A percentile compares a stretch with the other conserved stretches of the same genome.
Conservation (phyloP, 148 eudicot genomes). For the Camellia granthamiana region DNA sequence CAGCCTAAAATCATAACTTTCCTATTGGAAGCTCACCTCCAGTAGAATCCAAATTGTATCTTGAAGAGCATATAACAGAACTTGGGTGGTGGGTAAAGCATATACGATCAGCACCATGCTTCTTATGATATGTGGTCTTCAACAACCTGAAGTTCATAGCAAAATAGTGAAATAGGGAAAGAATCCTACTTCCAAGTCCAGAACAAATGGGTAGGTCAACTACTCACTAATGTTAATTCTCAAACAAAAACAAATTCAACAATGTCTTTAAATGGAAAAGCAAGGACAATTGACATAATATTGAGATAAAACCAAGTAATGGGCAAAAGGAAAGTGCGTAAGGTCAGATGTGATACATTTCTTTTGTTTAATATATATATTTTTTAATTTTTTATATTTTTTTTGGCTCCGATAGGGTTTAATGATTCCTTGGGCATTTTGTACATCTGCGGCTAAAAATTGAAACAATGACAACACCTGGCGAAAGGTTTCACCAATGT, state of each 20-base stretch:
- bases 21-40: constrained; percentile 52
- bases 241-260: background rate
- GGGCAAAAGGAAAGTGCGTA: background rate
- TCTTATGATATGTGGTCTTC: constrained; percentile 94
- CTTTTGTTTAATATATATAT: background rate
- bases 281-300: background rate
- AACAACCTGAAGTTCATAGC: constrained; percentile 53
- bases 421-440: too few species aligned
- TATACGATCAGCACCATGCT: constrained; percentile 92
- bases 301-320: background rate
- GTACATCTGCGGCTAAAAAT: too few species aligned
- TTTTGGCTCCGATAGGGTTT: background rate
- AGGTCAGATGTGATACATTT: background rate
- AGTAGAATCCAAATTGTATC: constrained; percentile 59
- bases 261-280: background rate
- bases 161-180: background rate
- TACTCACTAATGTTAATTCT: background rate
- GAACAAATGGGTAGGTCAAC: constrained; percentile 2
- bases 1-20: background rate
- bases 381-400: too few species aligned
- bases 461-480: too few species aligned
- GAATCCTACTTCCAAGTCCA: background rate
- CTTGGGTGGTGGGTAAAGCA: constrained; percentile 97
- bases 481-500: too few species aligned
- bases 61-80: constrained; percentile 86